A percentile compares a stretch with the other conserved stretches of the same genome.
phyloP scores from a whole-genome alignment of 257 asterid species.

The Fraxinus cuspidata region DNA sequence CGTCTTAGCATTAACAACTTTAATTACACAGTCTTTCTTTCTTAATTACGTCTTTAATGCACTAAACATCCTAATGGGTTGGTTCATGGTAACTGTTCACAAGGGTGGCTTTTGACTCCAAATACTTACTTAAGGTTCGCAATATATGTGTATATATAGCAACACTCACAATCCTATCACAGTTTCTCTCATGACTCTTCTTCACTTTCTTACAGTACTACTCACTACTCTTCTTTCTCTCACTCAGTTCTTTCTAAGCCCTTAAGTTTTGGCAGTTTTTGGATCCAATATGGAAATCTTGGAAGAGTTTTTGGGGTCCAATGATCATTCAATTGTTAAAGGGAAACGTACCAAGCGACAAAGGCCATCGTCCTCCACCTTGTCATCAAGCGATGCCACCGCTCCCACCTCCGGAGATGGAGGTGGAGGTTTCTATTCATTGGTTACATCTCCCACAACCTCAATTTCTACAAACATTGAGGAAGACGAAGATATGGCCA shows the following conservation, averaged over 20 bases:
- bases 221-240: slow-evolving; percentile 17
- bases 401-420: slow-evolving; percentile 9
- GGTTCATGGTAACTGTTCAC: slow-evolving; percentile 3
- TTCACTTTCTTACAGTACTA: slow-evolving; percentile 42
- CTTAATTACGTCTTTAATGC: too few species aligned
- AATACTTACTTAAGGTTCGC: not conserved
- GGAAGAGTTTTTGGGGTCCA: slow-evolving; percentile 50
- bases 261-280: not conserved
- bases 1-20: too few species aligned
- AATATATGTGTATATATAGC: slow-evolving; percentile 5
- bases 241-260: not conserved
- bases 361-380: slow-evolving; percentile 58
- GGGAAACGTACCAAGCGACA: slow-evolving; percentile 68
- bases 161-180: slow-evolving; percentile 33
- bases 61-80: too few species aligned
- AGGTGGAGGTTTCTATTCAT: slow-evolving; percentile 4
- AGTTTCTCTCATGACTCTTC: slow-evolving; percentile 38
- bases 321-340: slow-evolving; percentile 50
- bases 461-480: slow-evolving; percentile 44
- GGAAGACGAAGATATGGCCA: slow-evolving; percentile 82
- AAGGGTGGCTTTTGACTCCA: not conserved
- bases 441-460: slow-evolving; percentile 37
- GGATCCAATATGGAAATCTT: slow-evolving; percentile 35
- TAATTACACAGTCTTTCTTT: too few species aligned
- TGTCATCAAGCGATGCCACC: not conserved